Conservation (phyloP, 208 protist genomes). For the Leishmania mexicana region DNA sequence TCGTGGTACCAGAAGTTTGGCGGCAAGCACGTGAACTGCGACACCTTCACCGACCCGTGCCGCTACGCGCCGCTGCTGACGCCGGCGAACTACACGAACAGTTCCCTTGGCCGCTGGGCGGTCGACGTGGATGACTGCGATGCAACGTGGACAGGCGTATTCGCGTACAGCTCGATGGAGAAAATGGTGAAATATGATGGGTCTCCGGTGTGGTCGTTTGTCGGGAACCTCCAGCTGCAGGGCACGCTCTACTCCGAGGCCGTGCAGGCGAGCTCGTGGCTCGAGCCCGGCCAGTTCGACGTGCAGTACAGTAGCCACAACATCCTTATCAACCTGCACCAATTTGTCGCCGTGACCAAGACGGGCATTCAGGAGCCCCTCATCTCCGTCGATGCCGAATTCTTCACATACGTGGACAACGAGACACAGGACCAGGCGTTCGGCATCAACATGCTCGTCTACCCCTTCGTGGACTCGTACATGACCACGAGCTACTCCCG, state of each 20-base stretch:
- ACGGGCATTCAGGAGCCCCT: conserved; percentile 22
- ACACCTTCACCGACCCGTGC: conserved; percentile 78
- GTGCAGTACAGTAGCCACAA: conserved; percentile 48
- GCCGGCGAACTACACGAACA: conserved; percentile 45
- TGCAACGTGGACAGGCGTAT: conserved; percentile 77
- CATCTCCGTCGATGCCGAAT: conserved; percentile 73
- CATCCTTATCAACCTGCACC: conserved; percentile 65
- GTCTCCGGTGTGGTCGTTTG: conserved; percentile 54
- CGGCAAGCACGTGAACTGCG: conserved; percentile 79
- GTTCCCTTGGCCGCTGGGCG: conserved; percentile 45
- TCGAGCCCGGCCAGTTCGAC: conserved; percentile 54
- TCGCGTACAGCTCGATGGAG: conserved; percentile 54
- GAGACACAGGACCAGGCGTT: conserved; percentile 65
- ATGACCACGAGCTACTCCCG: conserved; percentile 64
- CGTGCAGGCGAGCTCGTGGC: conserved; percentile 70
- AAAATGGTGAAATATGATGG: conserved; percentile 47
- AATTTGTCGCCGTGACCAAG: conserved; percentile 60
- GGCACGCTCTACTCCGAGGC: conserved; percentile 75
- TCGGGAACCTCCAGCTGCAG: conserved; percentile 47
- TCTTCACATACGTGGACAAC: conserved; percentile 63
- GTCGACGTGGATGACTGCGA: conserved; percentile 83
- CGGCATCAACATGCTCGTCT: conserved; percentile 81
- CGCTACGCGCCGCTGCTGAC: conserved; percentile 81
- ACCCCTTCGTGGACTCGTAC: conserved; percentile 59
- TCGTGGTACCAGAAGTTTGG: conserved; percentile 91